Evolutionary conservation across 495 filamentous ascomycete genomes (phyloP), one percentile per base, ranked within the genome.

Genomic region (Podospora sp.): DNA sequence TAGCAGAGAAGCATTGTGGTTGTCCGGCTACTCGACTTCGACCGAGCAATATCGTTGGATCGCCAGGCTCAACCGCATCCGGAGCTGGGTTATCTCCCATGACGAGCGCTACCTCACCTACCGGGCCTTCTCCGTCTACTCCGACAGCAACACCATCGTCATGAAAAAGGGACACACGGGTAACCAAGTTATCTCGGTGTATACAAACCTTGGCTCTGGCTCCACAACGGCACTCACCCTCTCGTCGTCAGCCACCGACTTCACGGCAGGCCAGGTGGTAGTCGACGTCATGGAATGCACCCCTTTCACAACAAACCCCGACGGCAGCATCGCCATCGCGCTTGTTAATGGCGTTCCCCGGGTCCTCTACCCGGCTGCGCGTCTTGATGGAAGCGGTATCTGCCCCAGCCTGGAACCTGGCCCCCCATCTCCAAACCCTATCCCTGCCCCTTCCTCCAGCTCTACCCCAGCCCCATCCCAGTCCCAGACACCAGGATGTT

Each of bases 1-100:
- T 35, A 91, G 93, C 74, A 88, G 92, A 52, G 91, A 93, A 75
- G 90, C 91, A 33, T 71, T 92, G 51, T 95, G 92, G 92, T 79
- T 85, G 20, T 86, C 86, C 33, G 76, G 77, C 7, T 95, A 91
- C 76, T 73, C 83, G 60, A 91, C 86, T 25, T 72, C 72, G 20
- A 71, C 86, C 0, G 76, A 84, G 16, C 81, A 93, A 1, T 93
- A 92, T 81, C 78, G 76, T 8, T 83, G 83, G 65, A 87, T 88
- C 56, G 76, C 84, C 0, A 78, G 74, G 33, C 70, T 78, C 27
- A 77, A 92, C 76, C 79, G 82, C 59, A 80, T 91, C 64, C 84
- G 90, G 0, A 86, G 82, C 53, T 77, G 79, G 7, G 88, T 86
- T 14, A 83, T 89, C 62, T 66, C 67, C 55, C 70, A 77, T 24